Evolutionary conservation across 129 eudicot genomes (phyloP).

Genomic region (Chrysanthemum makinoi): DNA sequence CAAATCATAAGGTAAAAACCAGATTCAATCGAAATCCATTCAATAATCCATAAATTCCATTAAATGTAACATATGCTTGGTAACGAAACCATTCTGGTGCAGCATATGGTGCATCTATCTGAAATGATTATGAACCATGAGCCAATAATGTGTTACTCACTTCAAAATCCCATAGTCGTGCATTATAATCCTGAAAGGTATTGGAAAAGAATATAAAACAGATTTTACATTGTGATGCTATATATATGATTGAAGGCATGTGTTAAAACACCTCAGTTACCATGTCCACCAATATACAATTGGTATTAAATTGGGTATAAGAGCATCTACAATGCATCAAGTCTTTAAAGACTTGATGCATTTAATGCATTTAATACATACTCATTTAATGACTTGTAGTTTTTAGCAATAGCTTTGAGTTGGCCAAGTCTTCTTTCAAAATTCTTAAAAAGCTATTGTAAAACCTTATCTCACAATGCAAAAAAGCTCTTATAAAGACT

Average conservation of each 20-base stretch:
- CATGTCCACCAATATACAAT: constrained; percentile 27
- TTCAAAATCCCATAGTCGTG: not conserved
- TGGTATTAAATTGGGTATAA: constrained; percentile 22
- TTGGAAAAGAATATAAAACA: not conserved
- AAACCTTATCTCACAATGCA: no score
- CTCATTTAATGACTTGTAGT: no score
- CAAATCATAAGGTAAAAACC: no score
- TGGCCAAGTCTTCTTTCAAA: no score
- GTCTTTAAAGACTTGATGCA: no score
- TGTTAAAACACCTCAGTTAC: not conserved
- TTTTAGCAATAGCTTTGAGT: no score
- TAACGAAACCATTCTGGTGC: constrained; percentile 34
- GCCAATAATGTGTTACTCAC: not conserved
- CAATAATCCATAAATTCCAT: not conserved
- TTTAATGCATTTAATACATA: no score
- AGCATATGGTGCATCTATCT: constrained; percentile 7
- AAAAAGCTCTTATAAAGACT: no score
- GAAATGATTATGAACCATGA: not conserved
- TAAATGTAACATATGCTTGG: constrained; percentile 16
- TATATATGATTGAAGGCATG: not conserved
- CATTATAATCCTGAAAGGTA: constrained; percentile 23
- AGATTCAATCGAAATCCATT: no score
- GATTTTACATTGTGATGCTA: not conserved
- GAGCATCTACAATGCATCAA: no score
- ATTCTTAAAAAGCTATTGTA: no score